Percentiles rank a stretch among this genome's conserved stretches.
Evolutionary conservation across 352 stramenopile genomes (phyloP).

Genomic region (Globisporangium okanoganense): DNA sequence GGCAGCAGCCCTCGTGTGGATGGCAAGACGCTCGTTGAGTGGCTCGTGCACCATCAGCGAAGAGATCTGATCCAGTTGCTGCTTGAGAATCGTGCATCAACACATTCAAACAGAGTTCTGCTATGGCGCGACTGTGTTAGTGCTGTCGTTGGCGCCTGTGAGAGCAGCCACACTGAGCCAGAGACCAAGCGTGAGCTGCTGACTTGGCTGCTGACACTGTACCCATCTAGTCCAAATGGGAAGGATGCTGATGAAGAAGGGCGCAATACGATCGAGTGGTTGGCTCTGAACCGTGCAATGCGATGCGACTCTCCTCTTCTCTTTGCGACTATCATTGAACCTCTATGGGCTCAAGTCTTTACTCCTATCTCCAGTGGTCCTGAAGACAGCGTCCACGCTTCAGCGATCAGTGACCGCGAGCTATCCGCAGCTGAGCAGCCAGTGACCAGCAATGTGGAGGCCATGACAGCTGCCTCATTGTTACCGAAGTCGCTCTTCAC

Average conservation of each 20-base stretch:
- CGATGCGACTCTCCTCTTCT: conserved; percentile 7
- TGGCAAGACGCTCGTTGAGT: conserved; percentile 25
- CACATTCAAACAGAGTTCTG: not conserved
- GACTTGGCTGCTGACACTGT: not conserved
- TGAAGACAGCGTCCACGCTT: not conserved
- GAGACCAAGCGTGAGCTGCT: not conserved
- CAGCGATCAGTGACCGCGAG: not conserved
- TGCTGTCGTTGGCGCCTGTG: not conserved
- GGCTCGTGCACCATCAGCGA: conserved; percentile 22
- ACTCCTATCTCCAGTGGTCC: not conserved
- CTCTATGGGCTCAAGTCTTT: not conserved
- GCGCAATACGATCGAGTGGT: conserved; percentile 2
- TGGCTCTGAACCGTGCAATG: conserved; percentile 2
- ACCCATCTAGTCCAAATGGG: not conserved
- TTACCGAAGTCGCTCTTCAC: conserved; percentile 2
- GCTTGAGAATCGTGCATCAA: not conserved
- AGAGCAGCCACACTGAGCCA: not conserved
- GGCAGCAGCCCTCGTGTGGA: conserved; percentile 11
- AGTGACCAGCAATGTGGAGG: not conserved
- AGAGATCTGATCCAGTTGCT: conserved; percentile 21
- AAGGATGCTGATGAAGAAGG: not conserved
- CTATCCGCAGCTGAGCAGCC: not conserved
- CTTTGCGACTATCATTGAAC: not conserved
- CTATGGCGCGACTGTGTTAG: conserved; percentile 6
- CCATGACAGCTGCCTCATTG: not conserved